phyloP scores from a whole-genome alignment of 371 early-diverging fungal genomes.

The Mortierella sp. region DNA sequence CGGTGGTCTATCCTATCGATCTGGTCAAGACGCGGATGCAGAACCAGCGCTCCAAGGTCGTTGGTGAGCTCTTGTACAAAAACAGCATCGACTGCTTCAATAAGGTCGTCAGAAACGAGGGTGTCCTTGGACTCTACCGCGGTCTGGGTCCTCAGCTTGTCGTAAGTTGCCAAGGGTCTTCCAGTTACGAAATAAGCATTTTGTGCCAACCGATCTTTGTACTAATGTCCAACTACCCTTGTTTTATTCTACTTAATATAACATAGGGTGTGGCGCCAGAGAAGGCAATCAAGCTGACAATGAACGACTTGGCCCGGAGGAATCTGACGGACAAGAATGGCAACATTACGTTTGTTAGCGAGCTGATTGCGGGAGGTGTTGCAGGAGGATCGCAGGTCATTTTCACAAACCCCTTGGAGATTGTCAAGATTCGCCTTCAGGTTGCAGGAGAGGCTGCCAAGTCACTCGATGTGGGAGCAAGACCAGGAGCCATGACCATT shows the following conservation, averaged over 20 bases:
- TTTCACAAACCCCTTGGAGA: conserved; percentile 93
- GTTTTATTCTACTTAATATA: not conserved
- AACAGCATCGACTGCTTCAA: conserved; percentile 95
- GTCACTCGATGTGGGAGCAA: conserved; percentile 68
- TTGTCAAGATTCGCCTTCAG: conserved; percentile 98
- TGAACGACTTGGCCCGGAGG: conserved; percentile 93
- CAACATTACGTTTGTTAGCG: conserved; percentile 74
- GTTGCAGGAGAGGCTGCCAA: conserved; percentile 87
- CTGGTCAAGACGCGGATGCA: conserved; percentile 99
- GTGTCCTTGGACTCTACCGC: conserved; percentile 90
- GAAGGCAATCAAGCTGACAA: conserved; percentile 98
- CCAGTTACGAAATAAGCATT: not conserved
- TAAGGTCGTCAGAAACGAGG: conserved; percentile 95
- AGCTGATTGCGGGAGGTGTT: conserved; percentile 89
- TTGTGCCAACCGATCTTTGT: not conserved
- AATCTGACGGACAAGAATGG: conserved; percentile 78
- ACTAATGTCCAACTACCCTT: not conserved
- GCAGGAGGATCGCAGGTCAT: conserved; percentile 96
- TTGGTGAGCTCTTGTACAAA: conserved; percentile 93
- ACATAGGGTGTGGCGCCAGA: conserved; percentile 81
- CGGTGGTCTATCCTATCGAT: conserved; percentile 97
- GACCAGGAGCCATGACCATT: conserved; percentile 88
- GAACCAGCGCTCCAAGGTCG: conserved; percentile 94
- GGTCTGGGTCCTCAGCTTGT: conserved; percentile 98
- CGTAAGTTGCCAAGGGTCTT: conserved; percentile 44